Evolutionary conservation across 1,284 basidiomycete genomes (phyloP).

Genomic region (Inonotus hispidus): DNA sequence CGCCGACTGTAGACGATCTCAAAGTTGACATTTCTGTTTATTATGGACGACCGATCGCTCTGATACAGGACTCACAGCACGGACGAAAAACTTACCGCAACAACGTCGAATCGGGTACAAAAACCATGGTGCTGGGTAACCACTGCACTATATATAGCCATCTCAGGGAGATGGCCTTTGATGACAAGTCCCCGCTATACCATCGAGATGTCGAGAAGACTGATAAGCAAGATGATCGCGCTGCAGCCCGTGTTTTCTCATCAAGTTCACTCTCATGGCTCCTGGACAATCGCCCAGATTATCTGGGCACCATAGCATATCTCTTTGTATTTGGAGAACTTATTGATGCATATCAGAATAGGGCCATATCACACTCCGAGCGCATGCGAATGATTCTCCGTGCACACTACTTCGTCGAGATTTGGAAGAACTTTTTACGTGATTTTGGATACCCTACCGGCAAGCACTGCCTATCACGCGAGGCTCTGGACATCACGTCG

Average conservation of each 20-base stretch:
- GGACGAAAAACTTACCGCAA: neutral
- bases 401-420: slow-evolving; percentile 31
- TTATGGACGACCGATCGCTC: neutral
- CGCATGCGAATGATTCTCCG: slow-evolving; percentile 31
- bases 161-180: neutral
- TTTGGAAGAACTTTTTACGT: slow-evolving; percentile 30
- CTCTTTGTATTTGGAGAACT: slow-evolving; percentile 34
- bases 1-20: neutral
- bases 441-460: slow-evolving; percentile 22
- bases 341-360: slow-evolving; percentile 33
- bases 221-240: neutral
- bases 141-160: neutral
- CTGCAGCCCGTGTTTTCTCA: neutral
- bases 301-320: slow-evolving; percentile 27
- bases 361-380: slow-evolving; percentile 27
- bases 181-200: neutral
- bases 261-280: slow-evolving; percentile 10
- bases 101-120: neutral
- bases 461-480: slow-evolving; percentile 30
- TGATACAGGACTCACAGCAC: neutral
- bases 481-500: slow-evolving; percentile 28
- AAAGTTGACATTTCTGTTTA: neutral
- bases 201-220: neutral
- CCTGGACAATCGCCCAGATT: slow-evolving; percentile 20
- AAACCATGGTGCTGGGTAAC: neutral